A percentile compares a stretch with the other conserved stretches of the same genome.
phyloP scores from a whole-genome alignment of 345 rosid genomes.

The Salix arbutifolia region DNA sequence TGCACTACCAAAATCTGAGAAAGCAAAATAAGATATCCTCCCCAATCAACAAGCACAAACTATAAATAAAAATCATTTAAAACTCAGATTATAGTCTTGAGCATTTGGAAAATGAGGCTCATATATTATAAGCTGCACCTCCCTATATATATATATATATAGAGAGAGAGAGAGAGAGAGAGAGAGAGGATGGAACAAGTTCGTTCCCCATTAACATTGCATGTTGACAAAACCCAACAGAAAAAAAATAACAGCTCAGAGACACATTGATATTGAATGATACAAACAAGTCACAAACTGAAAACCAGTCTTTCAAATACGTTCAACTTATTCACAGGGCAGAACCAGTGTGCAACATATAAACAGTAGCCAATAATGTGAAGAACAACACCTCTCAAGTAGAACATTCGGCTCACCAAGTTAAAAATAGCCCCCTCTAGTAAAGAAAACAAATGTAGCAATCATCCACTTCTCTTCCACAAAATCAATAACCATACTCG shows the following conservation, averaged over 20 bases:
- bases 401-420: neutral
- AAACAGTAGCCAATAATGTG: neutral
- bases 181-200: neutral
- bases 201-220: neutral
- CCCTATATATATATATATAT: no score
- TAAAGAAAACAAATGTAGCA: neutral
- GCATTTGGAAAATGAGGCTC: neutral
- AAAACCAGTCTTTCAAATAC: neutral
- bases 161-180: neutral
- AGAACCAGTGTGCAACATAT: neutral
- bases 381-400: neutral
- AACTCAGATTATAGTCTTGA: neutral
- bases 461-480: neutral
- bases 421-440: neutral
- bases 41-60: neutral
- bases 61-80: neutral
- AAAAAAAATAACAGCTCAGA: no score
- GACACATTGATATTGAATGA: no score
- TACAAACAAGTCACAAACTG: neutral
- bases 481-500: neutral
- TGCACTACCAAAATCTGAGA: no score
- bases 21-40: neutral
- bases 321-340: neutral
- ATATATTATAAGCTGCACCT: neutral
- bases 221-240: neutral